Base-by-base conservation (phyloP, 192 early-diverging fungal species). In the Coemansia sp. region DNA sequence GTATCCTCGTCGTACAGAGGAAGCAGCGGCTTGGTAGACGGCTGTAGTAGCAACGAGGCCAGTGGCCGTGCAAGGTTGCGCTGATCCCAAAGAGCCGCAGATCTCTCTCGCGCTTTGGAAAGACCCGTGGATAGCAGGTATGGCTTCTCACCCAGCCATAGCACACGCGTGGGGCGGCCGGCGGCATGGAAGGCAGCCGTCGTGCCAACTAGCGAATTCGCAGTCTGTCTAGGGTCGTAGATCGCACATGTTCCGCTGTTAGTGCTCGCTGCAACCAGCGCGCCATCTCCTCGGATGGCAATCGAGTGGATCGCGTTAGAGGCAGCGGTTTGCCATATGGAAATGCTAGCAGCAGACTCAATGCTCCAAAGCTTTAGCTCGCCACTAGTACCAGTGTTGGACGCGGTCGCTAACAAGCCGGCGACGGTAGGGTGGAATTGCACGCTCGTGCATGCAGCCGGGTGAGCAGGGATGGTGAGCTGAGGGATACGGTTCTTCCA, bases 1-100 rank as follows among this genome's bases (percentile, higher is more conserved):
- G 94, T 94, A 67, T 97, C 95, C 39, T 86, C 80, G 65, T 97
- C 95, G 57, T 87, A 94, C 17, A 94, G 70, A 4, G 94, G 92
- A 11, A 89, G 70, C 17, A 92, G 67, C 6, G 89, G 62, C n/a
- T 92, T 91, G 9, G 88, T 87, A 3, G 89, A 89, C 1, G 87
- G 85, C 57, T 93, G 93, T 27, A 95, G 61, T 19, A 73, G 78
- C 12, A 79, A 74, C 11, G 87, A 71, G 12, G 79, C 80, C 24
- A 94, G 45, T 1, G 94, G 89, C 11, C 68, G 82, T 11, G 65
- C 58, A 25, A 92, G 69, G 22, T 88, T 84, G 31, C 91, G 83
- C 3, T 84, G 71, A 66, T 94, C 93, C 93, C 93, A 97, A 17
- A 97, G 38, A 17, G 88, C 88, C 9, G 84, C 84, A 71, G 94